Evolutionary conservation across 495 filamentous ascomycete species (phyloP).

Genomic region (Neurospora sp.): DNA sequence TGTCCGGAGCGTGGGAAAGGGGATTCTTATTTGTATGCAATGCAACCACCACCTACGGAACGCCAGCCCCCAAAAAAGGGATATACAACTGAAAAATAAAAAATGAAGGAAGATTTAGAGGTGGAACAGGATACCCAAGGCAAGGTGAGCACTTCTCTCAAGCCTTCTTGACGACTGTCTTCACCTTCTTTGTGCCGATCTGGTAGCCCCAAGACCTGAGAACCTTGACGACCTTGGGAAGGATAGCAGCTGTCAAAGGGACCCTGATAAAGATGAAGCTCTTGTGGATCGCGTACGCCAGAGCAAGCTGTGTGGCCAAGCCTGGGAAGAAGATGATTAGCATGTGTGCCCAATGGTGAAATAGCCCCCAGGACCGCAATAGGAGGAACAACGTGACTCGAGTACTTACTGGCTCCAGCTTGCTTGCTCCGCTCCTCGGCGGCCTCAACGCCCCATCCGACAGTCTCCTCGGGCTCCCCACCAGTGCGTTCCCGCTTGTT

Average conservation of each 20-base stretch:
- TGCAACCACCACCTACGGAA: constrained; percentile 3
- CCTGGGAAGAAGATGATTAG: constrained; percentile 18
- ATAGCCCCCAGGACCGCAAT: not conserved
- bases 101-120: not conserved
- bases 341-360: not conserved
- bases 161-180: not conserved
- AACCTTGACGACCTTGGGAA: constrained; percentile 82
- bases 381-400: not conserved
- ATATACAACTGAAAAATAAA: not conserved
- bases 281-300: constrained; percentile 97
- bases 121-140: not conserved
- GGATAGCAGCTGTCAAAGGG: constrained; percentile 78
- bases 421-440: constrained; percentile 36
- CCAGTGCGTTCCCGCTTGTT: constrained; percentile 19
- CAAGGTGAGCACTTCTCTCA: not conserved
- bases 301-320: constrained; percentile 69
- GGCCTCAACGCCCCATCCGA: constrained; percentile 43
- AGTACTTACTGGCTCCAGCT: constrained; percentile 43
- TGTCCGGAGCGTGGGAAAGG: not conserved
- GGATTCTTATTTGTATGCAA: constrained; percentile 7
- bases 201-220: constrained; percentile 73
- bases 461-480: constrained; percentile 25
- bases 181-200: constrained; percentile 37
- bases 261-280: constrained; percentile 93
- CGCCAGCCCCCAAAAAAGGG: constrained; percentile 2